These are phyloP conservation scores for Fraxinus albicans DNA, from an alignment of 305 asterid genomes.

Conservation along the genomic window DNA sequence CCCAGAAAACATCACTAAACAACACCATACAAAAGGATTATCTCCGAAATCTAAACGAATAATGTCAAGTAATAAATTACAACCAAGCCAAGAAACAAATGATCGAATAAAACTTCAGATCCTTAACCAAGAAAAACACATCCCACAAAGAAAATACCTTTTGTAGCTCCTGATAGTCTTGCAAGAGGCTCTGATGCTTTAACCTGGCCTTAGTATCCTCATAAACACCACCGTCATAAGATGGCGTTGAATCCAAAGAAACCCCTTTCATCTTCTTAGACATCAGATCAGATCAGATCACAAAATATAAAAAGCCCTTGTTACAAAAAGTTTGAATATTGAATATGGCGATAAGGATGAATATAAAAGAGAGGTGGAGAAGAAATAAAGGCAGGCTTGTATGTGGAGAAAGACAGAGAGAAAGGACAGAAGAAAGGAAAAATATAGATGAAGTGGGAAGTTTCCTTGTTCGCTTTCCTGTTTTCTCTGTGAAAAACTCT, in stretches of 20 bases:
- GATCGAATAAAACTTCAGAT: slow-evolving; percentile 27
- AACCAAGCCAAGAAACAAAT: slow-evolving; percentile 20
- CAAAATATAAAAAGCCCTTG: slow-evolving; percentile 22
- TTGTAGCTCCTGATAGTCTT: slow-evolving; percentile 64
- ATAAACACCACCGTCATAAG: slow-evolving; percentile 30
- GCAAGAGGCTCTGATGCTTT: slow-evolving; percentile 63
- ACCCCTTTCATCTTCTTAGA: slow-evolving; percentile 58
- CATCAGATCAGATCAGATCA: slow-evolving; percentile 70
- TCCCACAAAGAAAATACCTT: slow-evolving; percentile 42
- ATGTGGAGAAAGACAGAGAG: slow-evolving; percentile 29
- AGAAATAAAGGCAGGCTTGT: slow-evolving; percentile 42
- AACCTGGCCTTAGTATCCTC: slow-evolving; percentile 48
- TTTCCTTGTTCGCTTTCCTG: slow-evolving; percentile 64
- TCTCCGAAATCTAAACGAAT: neutral
- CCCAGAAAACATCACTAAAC: neutral
- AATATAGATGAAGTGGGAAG: slow-evolving; percentile 43
- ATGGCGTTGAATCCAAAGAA: slow-evolving; percentile 31
- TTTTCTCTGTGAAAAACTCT: slow-evolving; percentile 70
- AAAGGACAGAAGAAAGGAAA: slow-evolving; percentile 41
- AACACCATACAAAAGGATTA: neutral
- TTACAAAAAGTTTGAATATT: slow-evolving; percentile 34
- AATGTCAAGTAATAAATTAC: neutral
- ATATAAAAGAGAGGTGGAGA: slow-evolving; percentile 33
- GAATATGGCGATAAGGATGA: slow-evolving; percentile 36
- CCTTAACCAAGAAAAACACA: slow-evolving; percentile 14